These are phyloP conservation scores for Termitomyces sp. DNA, from an alignment of 768 basidiomycete species.

Conservation along the genomic window DNA sequence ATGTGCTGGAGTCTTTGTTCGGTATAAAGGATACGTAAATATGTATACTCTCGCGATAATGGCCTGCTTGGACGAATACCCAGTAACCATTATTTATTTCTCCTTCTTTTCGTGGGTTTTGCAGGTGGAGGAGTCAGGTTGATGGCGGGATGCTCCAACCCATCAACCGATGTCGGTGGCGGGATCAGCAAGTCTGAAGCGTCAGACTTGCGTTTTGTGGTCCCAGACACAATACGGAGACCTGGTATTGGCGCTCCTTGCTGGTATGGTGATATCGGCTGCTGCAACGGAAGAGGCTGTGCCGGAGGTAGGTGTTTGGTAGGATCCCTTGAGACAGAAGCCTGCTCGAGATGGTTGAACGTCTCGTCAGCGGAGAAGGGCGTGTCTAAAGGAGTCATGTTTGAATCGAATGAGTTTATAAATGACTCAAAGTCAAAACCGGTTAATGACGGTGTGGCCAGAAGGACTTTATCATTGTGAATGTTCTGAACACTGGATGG, in stretches of 20 bases:
- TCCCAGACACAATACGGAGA: conserved; percentile 1
- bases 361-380: conserved; percentile 3
- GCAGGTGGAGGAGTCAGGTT: neutral
- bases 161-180: neutral
- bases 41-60: neutral
- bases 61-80: neutral
- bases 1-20: neutral
- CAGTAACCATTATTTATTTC: conserved; percentile 11
- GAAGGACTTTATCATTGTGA: neutral
- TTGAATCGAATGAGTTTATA: conserved; percentile 6
- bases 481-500: neutral
- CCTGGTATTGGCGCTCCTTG: conserved; percentile 10
- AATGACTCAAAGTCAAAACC: conserved; percentile 15
- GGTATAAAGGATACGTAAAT: neutral
- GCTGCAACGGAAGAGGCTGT: neutral
- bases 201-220: conserved; percentile 14
- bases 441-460: neutral
- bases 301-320: neutral
- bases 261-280: neutral
- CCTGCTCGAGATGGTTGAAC: conserved; percentile 2
- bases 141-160: neutral
- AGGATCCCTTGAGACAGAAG: neutral
- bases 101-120: conserved; percentile 14
- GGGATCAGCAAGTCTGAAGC: conserved; percentile 9
- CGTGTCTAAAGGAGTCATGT: neutral